Conservation (phyloP, 257 asterid species). For the Nicotiana noctiflora region DNA sequence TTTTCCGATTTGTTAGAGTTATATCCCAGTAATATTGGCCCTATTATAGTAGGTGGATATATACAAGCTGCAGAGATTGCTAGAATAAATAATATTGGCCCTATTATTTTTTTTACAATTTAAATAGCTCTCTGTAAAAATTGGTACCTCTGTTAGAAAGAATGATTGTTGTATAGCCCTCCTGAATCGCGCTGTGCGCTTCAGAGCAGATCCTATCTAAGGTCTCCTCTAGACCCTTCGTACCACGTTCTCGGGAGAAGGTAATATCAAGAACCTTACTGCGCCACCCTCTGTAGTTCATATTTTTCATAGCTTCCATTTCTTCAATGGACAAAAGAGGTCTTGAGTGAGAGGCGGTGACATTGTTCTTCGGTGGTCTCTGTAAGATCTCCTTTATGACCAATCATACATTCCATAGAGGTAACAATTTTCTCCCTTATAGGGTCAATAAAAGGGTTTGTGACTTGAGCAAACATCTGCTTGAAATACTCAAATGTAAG, state of each 20-base stretch:
- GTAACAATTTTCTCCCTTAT: constrained; percentile 98
- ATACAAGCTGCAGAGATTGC: too few species aligned
- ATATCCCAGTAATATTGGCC: too few species aligned
- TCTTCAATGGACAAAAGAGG: constrained; percentile 78
- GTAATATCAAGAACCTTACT: constrained; percentile 93
- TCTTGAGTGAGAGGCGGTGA: constrained; percentile 78
- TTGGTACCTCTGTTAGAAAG: constrained; percentile 88
- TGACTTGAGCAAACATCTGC: constrained; percentile 99
- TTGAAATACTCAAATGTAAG: constrained; percentile 91
- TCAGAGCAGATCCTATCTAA: constrained; percentile 82
- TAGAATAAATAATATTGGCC: too few species aligned
- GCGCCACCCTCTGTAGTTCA: constrained; percentile 93
- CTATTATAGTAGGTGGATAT: too few species aligned
- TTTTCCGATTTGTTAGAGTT: too few species aligned
- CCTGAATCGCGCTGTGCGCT: constrained; percentile 82
- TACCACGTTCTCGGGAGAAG: constrained; percentile 58
- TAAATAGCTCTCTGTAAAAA: not conserved
- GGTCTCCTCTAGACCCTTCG: constrained; percentile 88
- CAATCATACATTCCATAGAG: constrained; percentile 96
- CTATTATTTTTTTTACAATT: too few species aligned
- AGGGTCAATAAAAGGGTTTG: constrained; percentile 98
- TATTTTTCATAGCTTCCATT: constrained; percentile 86
- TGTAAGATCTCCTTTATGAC: constrained; percentile 98
- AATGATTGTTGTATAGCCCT: constrained; percentile 80
- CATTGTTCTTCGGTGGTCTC: constrained; percentile 98